Percentiles rank a stretch among this genome's conserved stretches.
These are phyloP conservation scores for Hemileccinum impolitum DNA, from an alignment of 768 basidiomycete genomes.

Conservation along the genomic window DNA sequence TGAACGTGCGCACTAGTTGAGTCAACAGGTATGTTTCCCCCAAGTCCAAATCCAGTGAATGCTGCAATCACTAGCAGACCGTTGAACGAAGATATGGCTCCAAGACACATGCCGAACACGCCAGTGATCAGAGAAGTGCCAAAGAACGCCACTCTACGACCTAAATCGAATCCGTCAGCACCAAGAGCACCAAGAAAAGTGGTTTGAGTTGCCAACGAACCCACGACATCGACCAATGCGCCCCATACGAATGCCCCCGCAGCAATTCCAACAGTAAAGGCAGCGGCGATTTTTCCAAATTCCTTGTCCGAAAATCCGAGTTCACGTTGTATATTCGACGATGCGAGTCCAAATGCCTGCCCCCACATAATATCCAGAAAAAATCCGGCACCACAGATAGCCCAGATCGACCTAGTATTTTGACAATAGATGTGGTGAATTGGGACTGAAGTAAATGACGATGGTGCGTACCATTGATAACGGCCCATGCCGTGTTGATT, in stretches of 20 bases:
- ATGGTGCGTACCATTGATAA: constrained; percentile 13
- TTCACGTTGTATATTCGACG: constrained; percentile 11
- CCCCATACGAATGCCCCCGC: constrained; percentile 14
- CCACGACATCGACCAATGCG: constrained; percentile 15
- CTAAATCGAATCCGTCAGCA: not conserved
- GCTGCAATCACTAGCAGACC: constrained; percentile 9
- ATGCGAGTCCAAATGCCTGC: not conserved
- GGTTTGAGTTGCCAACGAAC: constrained; percentile 1
- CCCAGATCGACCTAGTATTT: constrained; percentile 13
- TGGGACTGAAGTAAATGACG: not conserved
- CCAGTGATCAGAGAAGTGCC: constrained; percentile 14
- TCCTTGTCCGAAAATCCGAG: constrained; percentile 17
- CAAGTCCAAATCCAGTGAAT: constrained; percentile 10
- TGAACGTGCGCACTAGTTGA: constrained; percentile 7
- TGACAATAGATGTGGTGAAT: not conserved
- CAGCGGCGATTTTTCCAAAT: constrained; percentile 3
- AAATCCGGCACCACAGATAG: constrained; percentile 11
- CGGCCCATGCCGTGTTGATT: constrained; percentile 12
- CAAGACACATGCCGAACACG: constrained; percentile 12
- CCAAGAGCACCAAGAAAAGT: not conserved
- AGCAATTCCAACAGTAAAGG: constrained; percentile 1
- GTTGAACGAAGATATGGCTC: constrained; percentile 11
- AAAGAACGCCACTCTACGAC: constrained; percentile 14
- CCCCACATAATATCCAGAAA: constrained; percentile 12
- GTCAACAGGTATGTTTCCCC: constrained; percentile 16